These are phyloP conservation scores for Verticillium isaacii DNA, from an alignment of 2,329 filamentous ascomycete genomes.

Conservation along the genomic window DNA sequence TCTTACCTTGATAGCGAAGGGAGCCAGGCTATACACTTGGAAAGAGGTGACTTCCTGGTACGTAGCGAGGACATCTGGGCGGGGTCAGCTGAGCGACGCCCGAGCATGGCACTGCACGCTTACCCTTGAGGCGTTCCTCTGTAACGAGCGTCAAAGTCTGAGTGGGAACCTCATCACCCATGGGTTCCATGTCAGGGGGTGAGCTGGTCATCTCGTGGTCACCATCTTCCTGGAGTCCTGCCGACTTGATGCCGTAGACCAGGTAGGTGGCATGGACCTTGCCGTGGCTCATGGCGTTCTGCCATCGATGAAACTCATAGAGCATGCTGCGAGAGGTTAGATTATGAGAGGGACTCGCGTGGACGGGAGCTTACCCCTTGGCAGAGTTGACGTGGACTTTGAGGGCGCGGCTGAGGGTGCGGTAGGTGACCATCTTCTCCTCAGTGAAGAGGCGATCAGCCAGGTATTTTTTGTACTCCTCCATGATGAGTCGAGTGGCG, in stretches of 20 bases:
- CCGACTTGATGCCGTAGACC: conserved; percentile 63
- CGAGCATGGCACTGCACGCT: conserved; percentile 6
- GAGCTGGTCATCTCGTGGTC: conserved; percentile 69
- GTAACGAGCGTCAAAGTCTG: conserved; percentile 61
- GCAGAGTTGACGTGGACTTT: conserved; percentile 82
- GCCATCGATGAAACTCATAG: conserved; percentile 75
- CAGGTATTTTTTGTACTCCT: conserved; percentile 66
- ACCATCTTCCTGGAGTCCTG: conserved; percentile 41
- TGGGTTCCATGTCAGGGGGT: conserved; percentile 47
- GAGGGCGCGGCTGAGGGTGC: conserved; percentile 73
- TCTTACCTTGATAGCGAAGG: conserved; percentile 59
- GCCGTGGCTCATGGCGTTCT: conserved; percentile 69
- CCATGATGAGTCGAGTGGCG: conserved; percentile 32
- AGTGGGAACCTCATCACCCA: conserved; percentile 46
- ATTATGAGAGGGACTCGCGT: background rate
- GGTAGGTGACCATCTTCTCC: conserved; percentile 76
- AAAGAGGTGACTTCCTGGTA: conserved; percentile 74
- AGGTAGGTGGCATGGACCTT: conserved; percentile 92
- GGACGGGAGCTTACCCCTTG: conserved; percentile 63
- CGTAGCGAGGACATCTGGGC: conserved; percentile 56
- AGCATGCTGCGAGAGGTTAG: conserved; percentile 71
- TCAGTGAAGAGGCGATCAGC: conserved; percentile 74
- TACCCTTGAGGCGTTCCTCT: conserved; percentile 70
- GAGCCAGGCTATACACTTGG: conserved; percentile 81
- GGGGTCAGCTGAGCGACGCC: conserved; percentile 4